Base-by-base conservation (phyloP, 2,329 filamentous ascomycete species). In the Pseudogymnoascus sp. region DNA sequence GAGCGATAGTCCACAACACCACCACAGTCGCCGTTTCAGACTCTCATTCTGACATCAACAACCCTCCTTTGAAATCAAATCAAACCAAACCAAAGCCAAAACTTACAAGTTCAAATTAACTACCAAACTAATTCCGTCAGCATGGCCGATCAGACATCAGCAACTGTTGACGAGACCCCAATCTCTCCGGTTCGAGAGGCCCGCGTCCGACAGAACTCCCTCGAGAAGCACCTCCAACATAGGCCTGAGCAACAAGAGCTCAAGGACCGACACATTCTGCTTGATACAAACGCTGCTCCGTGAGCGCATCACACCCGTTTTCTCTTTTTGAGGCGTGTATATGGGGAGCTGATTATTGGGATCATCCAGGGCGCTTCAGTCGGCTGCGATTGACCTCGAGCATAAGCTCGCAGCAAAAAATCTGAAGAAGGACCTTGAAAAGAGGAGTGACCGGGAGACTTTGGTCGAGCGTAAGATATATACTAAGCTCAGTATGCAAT, bases 391-490 rank as follows among this genome's bases (percentile, higher is more conserved):
- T 47, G 85, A 87, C 65, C 81, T 89, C 41, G 85, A 86, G 67
- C 82, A 85, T 65, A 84, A 87, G 70, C 78, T 80, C 62, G 80
- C 81, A 14, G 79, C 80, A 9, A 84, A 89, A 70, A 83, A 75
- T 65, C 72, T 89, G 65, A 86, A 84, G 74, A 87, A 85, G 72
- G 79, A 82, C 25, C 76, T 89, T 11, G 79, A 83, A 66, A 79
- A 82, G 62, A 75, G 86, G 14, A 83, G 85, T 4, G 82, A 91
- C 20, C 85, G 89, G 62, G 83, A 90, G 35, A 85, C 90, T 69
- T 80, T 97, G 20, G 78, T 96, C 64, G 88, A 94, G 72, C 88
- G 89, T 92, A 78, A 64, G 84, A 75, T 47, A 7, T 54, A 57
- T 22, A 2, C 38, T 18, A 18, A 18, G 16, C n/a, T 34, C n/a